Evolutionary conservation across 345 rosid genomes (phyloP), one percentile per base, ranked within the genome.

Genomic region (Combretum micranthum): DNA sequence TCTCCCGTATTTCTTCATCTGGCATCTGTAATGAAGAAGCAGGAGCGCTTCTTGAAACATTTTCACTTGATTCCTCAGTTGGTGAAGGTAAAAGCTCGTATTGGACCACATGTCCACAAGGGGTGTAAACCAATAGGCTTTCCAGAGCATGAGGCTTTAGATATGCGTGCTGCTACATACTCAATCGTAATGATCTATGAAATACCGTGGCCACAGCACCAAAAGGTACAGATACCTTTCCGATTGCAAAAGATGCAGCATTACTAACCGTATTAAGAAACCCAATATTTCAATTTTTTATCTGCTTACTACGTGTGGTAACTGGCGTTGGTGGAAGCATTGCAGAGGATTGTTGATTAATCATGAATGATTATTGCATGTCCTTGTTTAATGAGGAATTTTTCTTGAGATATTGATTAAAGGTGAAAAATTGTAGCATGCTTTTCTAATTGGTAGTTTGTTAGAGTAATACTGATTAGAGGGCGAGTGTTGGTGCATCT

Each of bases 61-160:
- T 65, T 66, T 87, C 96, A 72, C 69, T 58, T 17, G 75, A 69
- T 62, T 85, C 95, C 60, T 75, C 88, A 62, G 92, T 92, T 19
- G 75, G 59, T 13, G 87, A 76, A 54, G 92, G 85, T 59, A 80
- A 63, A 75, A 93, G 78, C 68, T 89, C 91, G 70, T 90, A 80
- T 59, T 90, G 99, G 69, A 90, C 88, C 48, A 87, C 82, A 81
- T 93, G 95, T 37, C 99, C 99, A 13, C 83, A 85, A 52, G 97
- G 96, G 61, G 90, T 78, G 73, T 83, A 90, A 62, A 78, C 96
- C 75, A 90, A 67, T 43, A 93, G 62, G 69, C 79, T 82, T 72
- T 93, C 97, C 77, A 93, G 74, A 26, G 85, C 77, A 67, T 72
- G 66, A 60, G 25, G 67, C 50, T 79, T 79, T 53, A 59, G 55